Evolutionary conservation across 2,329 filamentous ascomycete genomes (phyloP), one percentile per base, ranked within the genome.

Genomic region (Cordyceps fumosorosea): DNA sequence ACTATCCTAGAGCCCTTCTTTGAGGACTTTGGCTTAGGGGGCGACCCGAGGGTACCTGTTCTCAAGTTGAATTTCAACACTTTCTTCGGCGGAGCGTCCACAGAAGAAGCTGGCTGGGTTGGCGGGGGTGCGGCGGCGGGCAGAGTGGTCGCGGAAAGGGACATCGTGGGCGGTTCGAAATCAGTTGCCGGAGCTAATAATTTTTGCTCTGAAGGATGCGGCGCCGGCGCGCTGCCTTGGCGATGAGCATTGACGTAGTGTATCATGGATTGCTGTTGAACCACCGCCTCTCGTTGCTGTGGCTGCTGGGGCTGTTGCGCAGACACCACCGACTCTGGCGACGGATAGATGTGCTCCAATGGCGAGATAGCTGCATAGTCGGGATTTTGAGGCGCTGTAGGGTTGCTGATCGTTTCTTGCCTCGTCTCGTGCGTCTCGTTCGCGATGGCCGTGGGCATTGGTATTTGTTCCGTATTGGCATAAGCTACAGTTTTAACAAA

Each of bases 1-100:
- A 86, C 80, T 5, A 89, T 63, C 24, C 72, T 73, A 5, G 74
- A 70, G 45, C 76, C 76, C 18, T 59, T 64, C 6, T 24, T 63
- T 26, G 65, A 70, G 1, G 70, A 68, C 66, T 85, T 89, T 3
- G 78, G 75, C 54, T 79, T 82, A 0, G 85, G 85, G 0, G 86
- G 84, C 5, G 84, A 84, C 4, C 84, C 84, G 56, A 87, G 80
- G 2, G 84, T 88, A 5, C 85, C 84, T 1, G 84, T 87, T 64
- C 80, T 83, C 1, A 78, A 77, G 64, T 88, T 86, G 67, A 86
- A 78, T 64, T 76, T 80, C 22, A 87, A 71, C 0, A 87, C 66
- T 65, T 82, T 86, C 50, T 75, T 78, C 0, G 68, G 48, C 12
- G 57, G 40, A 44, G 14, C 40, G 4, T 44, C 18, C 6, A 16